Conservation (phyloP, 2,329 filamentous ascomycete genomes). For the Penicillium nordicum region DNA sequence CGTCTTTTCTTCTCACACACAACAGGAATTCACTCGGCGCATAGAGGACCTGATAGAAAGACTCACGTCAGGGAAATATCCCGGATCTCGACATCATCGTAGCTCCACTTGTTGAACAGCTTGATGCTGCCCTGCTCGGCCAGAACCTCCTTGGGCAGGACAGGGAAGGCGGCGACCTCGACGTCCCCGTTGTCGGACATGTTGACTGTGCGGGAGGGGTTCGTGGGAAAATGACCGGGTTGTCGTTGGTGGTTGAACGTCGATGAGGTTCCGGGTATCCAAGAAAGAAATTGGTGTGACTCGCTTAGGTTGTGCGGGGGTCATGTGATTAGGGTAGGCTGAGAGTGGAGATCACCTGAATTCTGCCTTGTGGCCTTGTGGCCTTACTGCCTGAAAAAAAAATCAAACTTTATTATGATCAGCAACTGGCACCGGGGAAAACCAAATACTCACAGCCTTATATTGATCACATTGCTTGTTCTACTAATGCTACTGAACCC, state of each 20-base stretch:
- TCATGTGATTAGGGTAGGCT: slow-evolving; percentile 33
- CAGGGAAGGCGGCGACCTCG: slow-evolving; percentile 73
- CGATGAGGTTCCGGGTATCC: slow-evolving; percentile 34
- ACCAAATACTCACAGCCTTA: neutral
- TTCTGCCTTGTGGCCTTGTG: slow-evolving; percentile 25
- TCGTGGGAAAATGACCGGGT: slow-evolving; percentile 39
- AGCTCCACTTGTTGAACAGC: slow-evolving; percentile 98
- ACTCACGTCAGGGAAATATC: slow-evolving; percentile 99
- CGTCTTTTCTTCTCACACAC: slow-evolving; percentile 14
- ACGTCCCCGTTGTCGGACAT: slow-evolving; percentile 97
- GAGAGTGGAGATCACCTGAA: slow-evolving; percentile 2
- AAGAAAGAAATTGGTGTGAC: slow-evolving; percentile 38
- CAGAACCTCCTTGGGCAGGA: slow-evolving; percentile 90
- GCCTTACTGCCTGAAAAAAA: neutral
- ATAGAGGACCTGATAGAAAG: slow-evolving; percentile 23
- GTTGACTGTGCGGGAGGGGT: slow-evolving; percentile 49
- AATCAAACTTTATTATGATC: neutral
- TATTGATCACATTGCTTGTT: neutral
- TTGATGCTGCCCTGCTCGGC: slow-evolving; percentile 88
- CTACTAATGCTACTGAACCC: neutral
- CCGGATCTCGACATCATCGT: slow-evolving; percentile 99
- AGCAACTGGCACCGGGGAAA: neutral
- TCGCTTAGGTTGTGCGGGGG: slow-evolving; percentile 43
- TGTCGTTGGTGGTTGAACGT: slow-evolving; percentile 40
- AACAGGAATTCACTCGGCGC: slow-evolving; percentile 25